These are phyloP conservation scores for Fonsecaea multimorphosa DNA, from an alignment of 2,329 filamentous ascomycete species.

Conservation along the genomic window DNA sequence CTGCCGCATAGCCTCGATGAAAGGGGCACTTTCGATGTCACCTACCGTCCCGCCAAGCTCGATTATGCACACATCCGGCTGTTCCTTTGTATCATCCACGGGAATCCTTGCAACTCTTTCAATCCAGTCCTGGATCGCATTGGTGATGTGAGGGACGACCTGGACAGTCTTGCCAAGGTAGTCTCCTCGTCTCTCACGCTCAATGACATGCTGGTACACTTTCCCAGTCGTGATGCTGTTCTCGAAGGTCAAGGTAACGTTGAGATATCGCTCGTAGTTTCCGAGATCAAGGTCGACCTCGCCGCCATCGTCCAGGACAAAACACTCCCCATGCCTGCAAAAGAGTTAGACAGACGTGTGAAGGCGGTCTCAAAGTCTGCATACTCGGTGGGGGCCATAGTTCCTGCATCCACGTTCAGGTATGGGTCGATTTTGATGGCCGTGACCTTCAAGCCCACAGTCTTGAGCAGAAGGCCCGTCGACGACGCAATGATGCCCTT, in stretches of 20 bases:
- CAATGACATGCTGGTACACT: constrained; percentile 88
- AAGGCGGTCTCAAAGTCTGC: constrained; percentile 30
- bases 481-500: constrained; percentile 74
- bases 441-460: constrained; percentile 74
- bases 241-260: constrained; percentile 79
- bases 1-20: constrained; percentile 84
- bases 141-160: constrained; percentile 89
- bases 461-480: constrained; percentile 78
- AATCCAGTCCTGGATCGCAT: constrained; percentile 92
- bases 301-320: constrained; percentile 83
- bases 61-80: constrained; percentile 91
- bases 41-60: constrained; percentile 64
- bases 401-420: constrained; percentile 77
- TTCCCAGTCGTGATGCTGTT: constrained; percentile 99
- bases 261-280: constrained; percentile 81
- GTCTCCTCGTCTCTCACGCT: constrained; percentile 72
- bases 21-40: constrained; percentile 86
- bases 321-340: constrained; percentile 80
- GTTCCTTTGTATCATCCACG: constrained; percentile 80
- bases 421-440: constrained; percentile 77
- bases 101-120: constrained; percentile 82
- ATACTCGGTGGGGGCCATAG: constrained; percentile 70
- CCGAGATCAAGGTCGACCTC: constrained; percentile 77
- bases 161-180: constrained; percentile 91
- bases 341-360: constrained; percentile 16